Percentiles rank a stretch among this genome's conserved stretches.
These are phyloP conservation scores for Cicer yamashitae DNA, from an alignment of 306 rosid genomes.

Conservation along the genomic window DNA sequence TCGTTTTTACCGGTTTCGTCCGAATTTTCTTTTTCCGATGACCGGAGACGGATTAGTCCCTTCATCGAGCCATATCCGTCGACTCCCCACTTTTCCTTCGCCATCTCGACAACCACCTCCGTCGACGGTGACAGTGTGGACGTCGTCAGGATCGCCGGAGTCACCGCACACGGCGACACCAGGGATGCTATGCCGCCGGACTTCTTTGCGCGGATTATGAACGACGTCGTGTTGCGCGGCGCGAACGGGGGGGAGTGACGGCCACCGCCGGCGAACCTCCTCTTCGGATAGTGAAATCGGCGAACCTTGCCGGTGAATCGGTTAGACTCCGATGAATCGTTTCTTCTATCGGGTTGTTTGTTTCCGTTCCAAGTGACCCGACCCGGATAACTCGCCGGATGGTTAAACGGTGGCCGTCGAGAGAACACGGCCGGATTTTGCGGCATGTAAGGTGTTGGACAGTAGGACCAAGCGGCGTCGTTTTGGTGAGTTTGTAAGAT, in stretches of 20 bases:
- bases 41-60: conserved; percentile 74
- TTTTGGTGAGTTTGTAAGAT: conserved; percentile 50
- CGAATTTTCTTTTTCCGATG: conserved; percentile 49
- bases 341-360: conserved; percentile 38
- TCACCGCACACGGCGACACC: conserved; percentile 67
- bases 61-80: conserved; percentile 90
- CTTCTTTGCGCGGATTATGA: conserved; percentile 69
- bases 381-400: background rate
- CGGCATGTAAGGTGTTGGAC: conserved; percentile 32
- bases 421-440: conserved; percentile 41
- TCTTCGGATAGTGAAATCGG: conserved; percentile 59
- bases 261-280: conserved; percentile 45
- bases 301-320: conserved; percentile 53
- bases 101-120: conserved; percentile 70
- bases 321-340: conserved; percentile 56
- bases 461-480: conserved; percentile 48
- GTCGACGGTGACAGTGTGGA: conserved; percentile 68
- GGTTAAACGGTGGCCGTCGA: conserved; percentile 20
- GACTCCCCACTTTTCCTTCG: conserved; percentile 85
- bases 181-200: conserved; percentile 67
- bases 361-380: conserved; percentile 62
- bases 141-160: conserved; percentile 74
- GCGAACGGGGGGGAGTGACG: conserved; percentile 67
- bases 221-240: conserved; percentile 82
- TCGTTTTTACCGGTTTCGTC: conserved; percentile 11